phyloP scores from a whole-genome alignment of 2,329 filamentous ascomycete genomes.

The Exophiala phaeomuriformis region DNA sequence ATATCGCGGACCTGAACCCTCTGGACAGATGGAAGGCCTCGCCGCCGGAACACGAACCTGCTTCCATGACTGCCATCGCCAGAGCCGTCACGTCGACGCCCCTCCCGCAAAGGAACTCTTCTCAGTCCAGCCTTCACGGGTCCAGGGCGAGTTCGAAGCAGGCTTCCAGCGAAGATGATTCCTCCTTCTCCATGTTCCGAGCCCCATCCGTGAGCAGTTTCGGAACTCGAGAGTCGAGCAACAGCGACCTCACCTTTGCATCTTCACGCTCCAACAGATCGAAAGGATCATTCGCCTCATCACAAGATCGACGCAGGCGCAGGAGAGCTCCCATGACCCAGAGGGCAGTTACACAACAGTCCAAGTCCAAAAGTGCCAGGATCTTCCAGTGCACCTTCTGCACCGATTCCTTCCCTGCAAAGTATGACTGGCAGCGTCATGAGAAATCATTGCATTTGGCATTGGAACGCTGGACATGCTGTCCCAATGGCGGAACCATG shows the following conservation, averaged over 20 bases:
- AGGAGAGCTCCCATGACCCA: slow-evolving; percentile 44
- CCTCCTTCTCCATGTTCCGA: slow-evolving; percentile 45
- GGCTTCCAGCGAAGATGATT: slow-evolving; percentile 45
- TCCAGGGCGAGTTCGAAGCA: slow-evolving; percentile 32
- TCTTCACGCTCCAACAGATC: slow-evolving; percentile 54
- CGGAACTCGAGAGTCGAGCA: slow-evolving; percentile 49
- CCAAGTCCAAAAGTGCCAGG: slow-evolving; percentile 38
- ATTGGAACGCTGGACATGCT: slow-evolving; percentile 54
- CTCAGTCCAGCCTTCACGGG: slow-evolving; percentile 22
- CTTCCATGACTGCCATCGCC: slow-evolving; percentile 56
- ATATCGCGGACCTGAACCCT: slow-evolving; percentile 51
- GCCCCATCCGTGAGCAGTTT: slow-evolving; percentile 49
- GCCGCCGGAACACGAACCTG: slow-evolving; percentile 63
- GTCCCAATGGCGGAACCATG: slow-evolving; percentile 50
- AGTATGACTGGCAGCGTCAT: slow-evolving; percentile 54
- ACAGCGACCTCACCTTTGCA: slow-evolving; percentile 48
- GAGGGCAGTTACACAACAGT: slow-evolving; percentile 35
- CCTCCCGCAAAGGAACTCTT: slow-evolving; percentile 27
- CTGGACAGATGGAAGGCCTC: slow-evolving; percentile 63
- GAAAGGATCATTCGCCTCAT: slow-evolving; percentile 50
- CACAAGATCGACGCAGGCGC: slow-evolving; percentile 52
- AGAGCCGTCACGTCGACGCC: slow-evolving; percentile 48
- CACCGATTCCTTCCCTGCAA: slow-evolving; percentile 49
- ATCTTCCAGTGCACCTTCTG: slow-evolving; percentile 55
- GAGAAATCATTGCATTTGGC: slow-evolving; percentile 53